phyloP scores from a whole-genome alignment of 2,329 filamentous ascomycete genomes.

The Aspergillus spinulosporus region DNA sequence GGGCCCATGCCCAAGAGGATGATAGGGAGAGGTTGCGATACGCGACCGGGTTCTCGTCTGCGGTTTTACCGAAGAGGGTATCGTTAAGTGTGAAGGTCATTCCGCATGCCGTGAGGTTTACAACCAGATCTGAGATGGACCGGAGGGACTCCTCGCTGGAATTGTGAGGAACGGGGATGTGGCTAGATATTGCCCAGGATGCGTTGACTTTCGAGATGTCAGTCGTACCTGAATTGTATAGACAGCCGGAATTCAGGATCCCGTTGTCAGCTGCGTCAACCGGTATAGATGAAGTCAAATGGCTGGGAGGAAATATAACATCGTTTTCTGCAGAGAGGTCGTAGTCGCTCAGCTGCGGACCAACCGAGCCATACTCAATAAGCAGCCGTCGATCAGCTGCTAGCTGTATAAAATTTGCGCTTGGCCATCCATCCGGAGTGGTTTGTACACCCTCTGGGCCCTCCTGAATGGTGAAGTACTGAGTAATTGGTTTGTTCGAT shows the following conservation, averaged over 20 bases:
- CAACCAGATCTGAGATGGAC: conserved; percentile 36
- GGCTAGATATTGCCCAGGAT: conserved; percentile 52
- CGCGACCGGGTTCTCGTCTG: conserved; percentile 45
- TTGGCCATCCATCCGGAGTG: conserved; percentile 64
- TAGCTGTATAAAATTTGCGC: conserved; percentile 59
- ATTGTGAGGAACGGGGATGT: conserved; percentile 30
- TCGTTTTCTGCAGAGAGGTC: conserved; percentile 53
- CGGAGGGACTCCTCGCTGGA: conserved; percentile 30
- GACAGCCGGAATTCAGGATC: conserved; percentile 54
- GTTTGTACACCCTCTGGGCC: conserved; percentile 39
- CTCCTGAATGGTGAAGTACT: conserved; percentile 54
- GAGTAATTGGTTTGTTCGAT: conserved; percentile 48
- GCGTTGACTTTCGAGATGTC: conserved; percentile 50
- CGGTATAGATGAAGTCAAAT: conserved; percentile 43
- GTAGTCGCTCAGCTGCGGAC: conserved; percentile 59
- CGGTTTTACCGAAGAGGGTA: conserved; percentile 55
- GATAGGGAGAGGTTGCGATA: conserved; percentile 55
- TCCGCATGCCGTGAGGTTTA: conserved; percentile 56
- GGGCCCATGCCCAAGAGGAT: conserved; percentile 62
- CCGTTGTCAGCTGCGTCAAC: conserved; percentile 42
- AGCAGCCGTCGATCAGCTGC: conserved; percentile 55
- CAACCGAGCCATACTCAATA: conserved; percentile 57
- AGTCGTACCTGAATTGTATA: conserved; percentile 48
- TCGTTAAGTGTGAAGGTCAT: conserved; percentile 61
- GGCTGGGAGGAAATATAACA: conserved; percentile 53